Conservation (phyloP, 306 rosid species). For the Hippophae tibetana region DNA sequence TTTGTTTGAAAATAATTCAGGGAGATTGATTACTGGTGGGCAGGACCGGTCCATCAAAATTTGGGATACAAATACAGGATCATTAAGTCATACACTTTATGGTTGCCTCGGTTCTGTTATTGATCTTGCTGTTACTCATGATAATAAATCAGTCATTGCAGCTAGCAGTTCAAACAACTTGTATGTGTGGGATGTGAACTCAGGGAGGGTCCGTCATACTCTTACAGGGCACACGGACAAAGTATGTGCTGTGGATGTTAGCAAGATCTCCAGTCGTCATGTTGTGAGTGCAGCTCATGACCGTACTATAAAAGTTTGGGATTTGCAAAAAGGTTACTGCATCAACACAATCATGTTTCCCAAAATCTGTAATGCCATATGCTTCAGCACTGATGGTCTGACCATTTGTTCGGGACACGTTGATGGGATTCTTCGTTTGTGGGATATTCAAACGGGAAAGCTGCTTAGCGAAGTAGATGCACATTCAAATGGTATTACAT, state of each 20-base stretch:
- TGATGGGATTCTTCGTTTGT: conserved; percentile 87
- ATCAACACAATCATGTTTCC: conserved; percentile 62
- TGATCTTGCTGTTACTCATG: conserved; percentile 77
- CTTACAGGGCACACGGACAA: conserved; percentile 87
- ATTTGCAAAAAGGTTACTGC: conserved; percentile 92
- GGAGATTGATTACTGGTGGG: conserved; percentile 81
- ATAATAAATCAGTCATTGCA: conserved; percentile 78
- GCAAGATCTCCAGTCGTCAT: conserved; percentile 77
- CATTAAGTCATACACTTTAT: conserved; percentile 43
- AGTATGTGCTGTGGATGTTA: conserved; percentile 93
- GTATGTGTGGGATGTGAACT: conserved; percentile 69
- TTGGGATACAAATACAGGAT: conserved; percentile 83
- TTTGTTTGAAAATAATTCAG: conserved; percentile 64
- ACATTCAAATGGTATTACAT: conserved; percentile 76
- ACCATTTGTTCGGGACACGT: conserved; percentile 89
- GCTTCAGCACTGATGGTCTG: conserved; percentile 82
- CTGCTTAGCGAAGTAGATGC: conserved; percentile 87
- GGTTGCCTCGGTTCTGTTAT: conserved; percentile 96
- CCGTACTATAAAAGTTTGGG: conserved; percentile 96
- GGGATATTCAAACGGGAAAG: conserved; percentile 82
- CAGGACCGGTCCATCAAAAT: conserved; percentile 78
- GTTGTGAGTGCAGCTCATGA: conserved; percentile 91
- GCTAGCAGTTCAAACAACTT: conserved; percentile 98
- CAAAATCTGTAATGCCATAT: conserved; percentile 82
- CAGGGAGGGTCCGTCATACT: conserved; percentile 81